Conservation (phyloP, 2,329 filamentous ascomycete species). For the Akanthomyces muscarius region DNA sequence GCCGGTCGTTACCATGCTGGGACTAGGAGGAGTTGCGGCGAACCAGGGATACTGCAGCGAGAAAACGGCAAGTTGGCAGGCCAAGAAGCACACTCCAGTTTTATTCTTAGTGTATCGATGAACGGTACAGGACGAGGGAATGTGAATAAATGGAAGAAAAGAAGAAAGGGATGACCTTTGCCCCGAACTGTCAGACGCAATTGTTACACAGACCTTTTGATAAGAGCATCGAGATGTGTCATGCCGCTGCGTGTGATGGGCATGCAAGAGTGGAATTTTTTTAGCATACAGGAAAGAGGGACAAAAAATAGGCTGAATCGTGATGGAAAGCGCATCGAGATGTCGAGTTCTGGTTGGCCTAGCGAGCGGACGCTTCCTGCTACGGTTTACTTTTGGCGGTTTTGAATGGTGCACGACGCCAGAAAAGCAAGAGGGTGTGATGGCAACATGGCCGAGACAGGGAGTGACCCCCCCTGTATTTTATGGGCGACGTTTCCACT, state of each 20-base stretch:
- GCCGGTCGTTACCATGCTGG: too few species aligned
- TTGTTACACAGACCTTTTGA: not conserved
- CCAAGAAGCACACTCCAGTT: too few species aligned
- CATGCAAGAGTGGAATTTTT: not conserved
- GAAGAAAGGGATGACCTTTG: not conserved
- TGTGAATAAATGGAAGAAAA: not conserved
- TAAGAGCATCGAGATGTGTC: not conserved
- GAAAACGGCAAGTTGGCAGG: too few species aligned
- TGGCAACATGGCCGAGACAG: not conserved
- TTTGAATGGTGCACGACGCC: not conserved
- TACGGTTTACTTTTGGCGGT: not conserved
- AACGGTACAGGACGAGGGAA: too few species aligned
- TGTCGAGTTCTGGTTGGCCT: not conserved
- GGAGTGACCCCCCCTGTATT: not conserved
- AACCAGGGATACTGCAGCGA: not conserved
- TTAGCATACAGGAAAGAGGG: not conserved
- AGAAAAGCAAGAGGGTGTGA: not conserved
- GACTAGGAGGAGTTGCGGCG: not conserved
- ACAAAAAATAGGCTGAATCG: not conserved
- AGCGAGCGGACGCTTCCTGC: not conserved
- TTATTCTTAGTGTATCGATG: too few species aligned
- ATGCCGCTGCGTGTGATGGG: not conserved
- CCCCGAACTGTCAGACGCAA: not conserved
- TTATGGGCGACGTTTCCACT: not conserved
- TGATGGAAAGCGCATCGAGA: constrained; percentile 10